Percentiles rank a stretch among this genome's conserved stretches.
These are phyloP conservation scores for Pyrenochaeta sp. DNA, from an alignment of 2,329 filamentous ascomycete species.

Conservation along the genomic window DNA sequence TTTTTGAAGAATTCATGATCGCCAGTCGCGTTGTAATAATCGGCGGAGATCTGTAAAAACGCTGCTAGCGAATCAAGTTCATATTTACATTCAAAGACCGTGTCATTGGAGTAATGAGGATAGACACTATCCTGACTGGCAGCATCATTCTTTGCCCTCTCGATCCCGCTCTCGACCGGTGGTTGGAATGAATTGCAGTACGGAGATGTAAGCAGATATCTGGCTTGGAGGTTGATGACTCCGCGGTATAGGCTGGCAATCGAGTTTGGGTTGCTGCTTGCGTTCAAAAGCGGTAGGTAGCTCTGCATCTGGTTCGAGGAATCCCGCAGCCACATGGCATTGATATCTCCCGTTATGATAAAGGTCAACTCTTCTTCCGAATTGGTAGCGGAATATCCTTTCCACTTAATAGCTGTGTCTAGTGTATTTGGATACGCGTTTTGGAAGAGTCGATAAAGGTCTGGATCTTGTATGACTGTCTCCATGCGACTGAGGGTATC, in stretches of 20 bases:
- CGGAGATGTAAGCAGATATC: slow-evolving; percentile 69
- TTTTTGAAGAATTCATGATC: slow-evolving; percentile 58
- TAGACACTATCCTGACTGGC: slow-evolving; percentile 52
- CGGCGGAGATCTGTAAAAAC: slow-evolving; percentile 57
- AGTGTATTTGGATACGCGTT: slow-evolving; percentile 79
- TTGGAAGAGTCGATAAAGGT: slow-evolving; percentile 73
- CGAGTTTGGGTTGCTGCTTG: slow-evolving; percentile 62
- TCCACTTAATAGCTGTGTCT: slow-evolving; percentile 76
- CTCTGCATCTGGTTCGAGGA: slow-evolving; percentile 75
- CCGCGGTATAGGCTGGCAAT: slow-evolving; percentile 73
- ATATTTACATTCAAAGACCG: slow-evolving; percentile 63
- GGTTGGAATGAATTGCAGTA: slow-evolving; percentile 64
- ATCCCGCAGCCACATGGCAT: slow-evolving; percentile 63
- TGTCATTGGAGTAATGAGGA: slow-evolving; percentile 52
- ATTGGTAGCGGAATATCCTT: slow-evolving; percentile 65
- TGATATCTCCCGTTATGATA: slow-evolving; percentile 66
- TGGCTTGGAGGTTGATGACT: slow-evolving; percentile 74
- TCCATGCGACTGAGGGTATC: slow-evolving; percentile 45
- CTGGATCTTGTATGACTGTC: slow-evolving; percentile 57
- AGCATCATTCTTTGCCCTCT: slow-evolving; percentile 47
- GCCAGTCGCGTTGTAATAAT: slow-evolving; percentile 59
- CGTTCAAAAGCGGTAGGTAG: slow-evolving; percentile 67
- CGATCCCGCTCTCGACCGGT: slow-evolving; percentile 56
- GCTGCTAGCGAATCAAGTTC: slow-evolving; percentile 61
- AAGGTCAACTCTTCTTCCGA: slow-evolving; percentile 69